Percentiles rank a stretch among this genome's conserved stretches.
phyloP scores from a whole-genome alignment of 2,329 filamentous ascomycete species.

The Tothia fuscella region DNA sequence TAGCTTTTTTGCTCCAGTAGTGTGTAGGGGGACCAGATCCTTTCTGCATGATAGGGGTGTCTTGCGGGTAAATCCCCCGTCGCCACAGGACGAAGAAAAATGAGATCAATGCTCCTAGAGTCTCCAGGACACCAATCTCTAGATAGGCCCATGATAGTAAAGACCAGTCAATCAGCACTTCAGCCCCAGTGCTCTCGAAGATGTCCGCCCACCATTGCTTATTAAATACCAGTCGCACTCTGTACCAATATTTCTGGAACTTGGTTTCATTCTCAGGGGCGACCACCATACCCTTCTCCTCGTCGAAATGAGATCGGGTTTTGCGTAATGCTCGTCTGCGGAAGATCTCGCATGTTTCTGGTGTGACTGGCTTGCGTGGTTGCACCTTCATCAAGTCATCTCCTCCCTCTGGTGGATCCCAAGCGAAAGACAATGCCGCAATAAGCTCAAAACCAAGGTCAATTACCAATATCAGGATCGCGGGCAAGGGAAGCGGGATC shows the following conservation, averaged over 20 bases:
- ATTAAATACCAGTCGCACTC: not conserved
- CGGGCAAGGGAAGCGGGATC: slow-evolving; percentile 5
- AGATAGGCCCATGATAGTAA: slow-evolving; percentile 8
- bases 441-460: slow-evolving; percentile 7
- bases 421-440: slow-evolving; percentile 4
- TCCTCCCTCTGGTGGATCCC: slow-evolving; percentile 1
- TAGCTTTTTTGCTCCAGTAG: not conserved
- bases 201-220: slow-evolving; percentile 2
- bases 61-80: slow-evolving; percentile 1
- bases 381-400: slow-evolving; percentile 4
- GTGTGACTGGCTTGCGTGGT: slow-evolving; percentile 3
- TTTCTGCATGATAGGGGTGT: slow-evolving; percentile 7
- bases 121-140: slow-evolving; percentile 5
- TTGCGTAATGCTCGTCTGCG: slow-evolving; percentile 2
- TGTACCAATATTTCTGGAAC: not conserved
- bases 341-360: slow-evolving; percentile 1
- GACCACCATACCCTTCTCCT: slow-evolving; percentile 1
- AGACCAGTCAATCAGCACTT: slow-evolving; percentile 4
- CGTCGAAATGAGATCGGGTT: slow-evolving; percentile 5
- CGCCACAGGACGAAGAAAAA: slow-evolving; percentile 1
- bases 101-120: not conserved
- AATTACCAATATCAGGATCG: slow-evolving; percentile 8
- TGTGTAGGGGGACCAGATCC: slow-evolving; percentile 5
- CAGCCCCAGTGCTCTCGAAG: slow-evolving; percentile 4
- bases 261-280: slow-evolving; percentile 1